Evolutionary conservation across 2,329 filamentous ascomycete species (phyloP), one percentile per base, ranked within the genome.

Genomic region (Dactylellina drechsleri): DNA sequence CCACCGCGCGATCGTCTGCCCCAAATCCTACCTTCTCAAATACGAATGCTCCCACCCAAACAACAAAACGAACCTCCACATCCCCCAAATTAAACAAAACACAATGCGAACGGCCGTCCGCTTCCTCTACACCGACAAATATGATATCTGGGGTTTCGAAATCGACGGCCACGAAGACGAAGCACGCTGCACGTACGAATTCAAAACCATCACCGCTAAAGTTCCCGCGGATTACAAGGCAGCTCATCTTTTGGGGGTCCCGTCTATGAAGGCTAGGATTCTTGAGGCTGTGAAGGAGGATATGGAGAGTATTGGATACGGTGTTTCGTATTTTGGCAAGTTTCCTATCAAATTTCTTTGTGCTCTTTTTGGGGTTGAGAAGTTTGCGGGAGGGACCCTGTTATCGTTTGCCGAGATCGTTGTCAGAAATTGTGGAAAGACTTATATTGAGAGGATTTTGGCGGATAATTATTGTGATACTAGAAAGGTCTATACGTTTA

Each of bases 61-160:
- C 6, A 7, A 28, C 4, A 26, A 49, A 31, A 16, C 16, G 4
- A 4, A 31, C 6, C 12, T 61, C 23, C 7, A n/a, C 0, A 10
- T 52, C 28, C 31, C 57, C 12, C 13, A 70, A 5, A 20, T 70
- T 12, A n/a, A 23, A 3, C 23, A 36, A 23, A 26, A 36, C 15
- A 40, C 49, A 2, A 62, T 70, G 57, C 56, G 31, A 18, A 70
- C 66, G 0, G 58, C 62, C 13, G 57, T 70, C 13, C 57, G 66
- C 15, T 62, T 56, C 28, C 26, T 70, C 26, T 70, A 70, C 18
- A 13, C 47, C n/a, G 66, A 28, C 12, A 8, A 57, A 40, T 70
- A 70, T 20, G 49, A 70, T 0, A 45, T 70, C 20, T 26, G 60
- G 15, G 66, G 66, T 5, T 57, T 57, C 50, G 66, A 70, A 43